A percentile compares a stretch with the other conserved stretches of the same genome.
Conservation (phyloP, 2,329 filamentous ascomycete species). For the Botrytis medusae region DNA sequence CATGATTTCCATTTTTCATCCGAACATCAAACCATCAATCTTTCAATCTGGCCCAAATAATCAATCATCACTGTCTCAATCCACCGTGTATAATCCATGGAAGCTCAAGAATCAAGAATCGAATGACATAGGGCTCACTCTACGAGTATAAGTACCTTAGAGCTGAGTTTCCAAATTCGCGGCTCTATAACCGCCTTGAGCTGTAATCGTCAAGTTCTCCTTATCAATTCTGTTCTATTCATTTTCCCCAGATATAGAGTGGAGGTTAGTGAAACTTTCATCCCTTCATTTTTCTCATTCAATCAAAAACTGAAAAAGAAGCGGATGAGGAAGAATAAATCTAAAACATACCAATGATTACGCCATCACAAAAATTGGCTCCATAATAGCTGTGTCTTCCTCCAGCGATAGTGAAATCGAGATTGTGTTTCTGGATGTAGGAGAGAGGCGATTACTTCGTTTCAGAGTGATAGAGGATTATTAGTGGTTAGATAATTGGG, state of each 20-base stretch:
- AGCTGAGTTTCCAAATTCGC: not conserved
- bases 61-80: not conserved
- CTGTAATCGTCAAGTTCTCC: not conserved
- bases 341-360: not conserved
- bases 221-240: not conserved
- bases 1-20: not conserved
- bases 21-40: not conserved
- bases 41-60: not conserved
- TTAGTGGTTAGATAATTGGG: not conserved
- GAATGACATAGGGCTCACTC: not conserved
- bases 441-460: not conserved
- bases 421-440: not conserved
- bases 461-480: not conserved
- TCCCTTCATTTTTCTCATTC: not conserved
- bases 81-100: not conserved
- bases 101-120: not conserved
- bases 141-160: not conserved
- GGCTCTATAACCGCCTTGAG: not conserved
- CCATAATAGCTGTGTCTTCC: not conserved
- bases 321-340: accelerated
- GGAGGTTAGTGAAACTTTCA: not conserved
- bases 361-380: not conserved
- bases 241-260: not conserved
- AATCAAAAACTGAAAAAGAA: not conserved
- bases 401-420: not conserved